phyloP scores from a whole-genome alignment of 305 asterid genomes.

The Solanum hybrid region DNA sequence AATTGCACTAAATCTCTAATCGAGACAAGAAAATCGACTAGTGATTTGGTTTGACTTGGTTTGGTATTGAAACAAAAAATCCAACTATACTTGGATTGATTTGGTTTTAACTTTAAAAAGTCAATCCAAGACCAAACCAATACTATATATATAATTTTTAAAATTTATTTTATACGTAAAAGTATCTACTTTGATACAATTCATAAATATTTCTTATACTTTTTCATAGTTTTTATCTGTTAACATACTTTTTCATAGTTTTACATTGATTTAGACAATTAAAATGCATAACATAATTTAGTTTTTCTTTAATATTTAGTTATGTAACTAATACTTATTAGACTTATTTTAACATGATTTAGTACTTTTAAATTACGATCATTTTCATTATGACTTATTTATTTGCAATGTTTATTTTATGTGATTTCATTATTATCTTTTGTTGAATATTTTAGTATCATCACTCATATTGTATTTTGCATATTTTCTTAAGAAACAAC shows the following conservation, averaged over 20 bases:
- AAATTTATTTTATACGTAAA: too few relatives aligned
- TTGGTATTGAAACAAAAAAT: not conserved
- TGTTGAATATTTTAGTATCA: not conserved
- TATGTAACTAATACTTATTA: not conserved
- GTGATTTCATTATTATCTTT: too few relatives aligned
- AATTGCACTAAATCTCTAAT: not conserved
- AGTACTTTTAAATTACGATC: not conserved
- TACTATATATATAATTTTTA: too few relatives aligned
- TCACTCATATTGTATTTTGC: not conserved
- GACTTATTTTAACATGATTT: not conserved
- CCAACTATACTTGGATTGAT: not conserved
- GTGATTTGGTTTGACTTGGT: not conserved
- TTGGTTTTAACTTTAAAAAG: not conserved
- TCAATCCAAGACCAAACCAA: not conserved
- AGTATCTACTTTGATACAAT: not conserved
- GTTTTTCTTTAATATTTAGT: not conserved
- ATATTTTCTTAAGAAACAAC: not conserved
- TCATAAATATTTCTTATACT: not conserved
- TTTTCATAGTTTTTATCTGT: too few relatives aligned
- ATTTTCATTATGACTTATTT: not conserved
- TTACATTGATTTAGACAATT: not conserved
- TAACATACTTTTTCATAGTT: not conserved
- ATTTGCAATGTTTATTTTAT: too few relatives aligned
- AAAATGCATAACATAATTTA: not conserved
- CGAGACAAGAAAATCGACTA: not conserved